Evolutionary conservation across 2,329 filamentous ascomycete species (phyloP), one percentile per base, ranked within the genome.

Genomic region (Ophioceras dolichostomum): DNA sequence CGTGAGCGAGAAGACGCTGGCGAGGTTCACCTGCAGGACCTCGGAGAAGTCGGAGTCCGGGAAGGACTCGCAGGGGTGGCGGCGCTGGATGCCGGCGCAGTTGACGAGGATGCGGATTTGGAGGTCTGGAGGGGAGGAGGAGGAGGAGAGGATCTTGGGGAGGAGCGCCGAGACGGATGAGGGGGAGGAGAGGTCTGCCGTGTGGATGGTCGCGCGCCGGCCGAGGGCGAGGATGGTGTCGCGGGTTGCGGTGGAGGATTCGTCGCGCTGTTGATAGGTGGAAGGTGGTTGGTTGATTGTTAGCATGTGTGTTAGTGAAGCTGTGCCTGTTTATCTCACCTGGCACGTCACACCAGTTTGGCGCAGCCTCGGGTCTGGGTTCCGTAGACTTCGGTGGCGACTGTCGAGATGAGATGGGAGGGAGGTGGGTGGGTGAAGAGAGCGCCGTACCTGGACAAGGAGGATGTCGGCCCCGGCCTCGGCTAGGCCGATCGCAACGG

Each of bases 1-100:
- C 59, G 76, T 73, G 39, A 93, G 68, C 1, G 76, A 75, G 61
- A 94, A 94, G 38, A 91, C 83, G 31, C 81, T 70, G 51, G 73
- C 82, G 32, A 94, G 74, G 61, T 95, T 95, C 35, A 94, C 81
- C 64, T 94, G 83, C 30, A 94, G 64, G 21, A 94, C 73, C 50
- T 81, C 74, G 51, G 81, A 71, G 71, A 85, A 93, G 61, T 91
- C 83, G 32, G 65, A 60, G 52, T 82, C 74, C 0, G 84, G 84
- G 53, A 94, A 94, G 41, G 70, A 58, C 48, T 86, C 75, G 31
- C 79, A 76, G 0, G 83, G 75, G 56, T 91, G 82, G 12, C 86
- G 70, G 43, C 77, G 70, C 58, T 94, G 87, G 53, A 94, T 88
- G 19, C 87, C 87, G 14, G 83, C 87, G 60, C 83, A 89, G 62